Evolutionary conservation across 176 grass and related monocot genomes (phyloP), one percentile per base, ranked within the genome.

Genomic region (Phyllostachys edulis): DNA sequence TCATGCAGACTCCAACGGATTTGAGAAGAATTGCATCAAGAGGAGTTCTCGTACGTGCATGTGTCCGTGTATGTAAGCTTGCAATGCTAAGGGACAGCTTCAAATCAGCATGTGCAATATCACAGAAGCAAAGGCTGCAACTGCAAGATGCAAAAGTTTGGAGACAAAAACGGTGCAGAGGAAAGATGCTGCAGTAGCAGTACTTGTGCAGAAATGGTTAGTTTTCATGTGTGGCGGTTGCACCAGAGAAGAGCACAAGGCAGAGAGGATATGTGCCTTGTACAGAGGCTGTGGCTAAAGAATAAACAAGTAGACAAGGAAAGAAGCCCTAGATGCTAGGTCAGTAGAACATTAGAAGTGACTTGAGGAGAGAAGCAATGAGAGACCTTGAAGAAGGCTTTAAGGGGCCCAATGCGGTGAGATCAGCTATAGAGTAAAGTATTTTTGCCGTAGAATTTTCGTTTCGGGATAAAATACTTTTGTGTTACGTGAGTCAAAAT

Each of bases 221-320:
- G 79, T 29, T 75, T 67, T 75, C 72, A 42, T 65, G 32, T 52
- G 71, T 36, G 76, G 34, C 17, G 16, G 82, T 42, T 85, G 78
- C 54, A 89, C 26, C 45, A 63, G 45, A 71, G 65, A 83, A 60
- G 3, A 73, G 6, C 41, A 79, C 7, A 71, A 23, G 4, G 20
- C 36, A 55, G 63, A 75, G 12, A 86, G 65, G 67, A 78, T 73
- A 86, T 71, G 36, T 77, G 64, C 80, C 85, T 66, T 86, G 79
- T 57, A 29, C 61, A 55, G 52, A 9, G 6, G 24, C 32, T 70
- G 61, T 68, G 59, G 67, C 60, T 55, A 87, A 90, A 65, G 84
- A 41, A 83, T 87, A 86, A 51, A 68, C 84, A 83, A 50, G 9
- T 26, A 60, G 61, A 49, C 34, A 83, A 83, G 84, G 75, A 90